phyloP scores from a whole-genome alignment of 352 stramenopile genomes.

The Phytophthora palmivora region DNA sequence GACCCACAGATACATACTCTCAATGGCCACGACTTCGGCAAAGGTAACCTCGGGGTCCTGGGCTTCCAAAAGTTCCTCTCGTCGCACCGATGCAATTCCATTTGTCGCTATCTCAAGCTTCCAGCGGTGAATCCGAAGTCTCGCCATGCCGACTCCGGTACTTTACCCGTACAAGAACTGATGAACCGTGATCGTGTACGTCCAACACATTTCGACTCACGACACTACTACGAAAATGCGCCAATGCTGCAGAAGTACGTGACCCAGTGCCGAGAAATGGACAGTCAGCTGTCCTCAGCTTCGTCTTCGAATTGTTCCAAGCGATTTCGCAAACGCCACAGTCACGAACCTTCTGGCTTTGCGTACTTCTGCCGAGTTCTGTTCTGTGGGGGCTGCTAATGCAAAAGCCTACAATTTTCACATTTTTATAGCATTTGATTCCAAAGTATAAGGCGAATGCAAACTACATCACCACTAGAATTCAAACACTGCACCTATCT shows the following conservation, averaged over 20 bases:
- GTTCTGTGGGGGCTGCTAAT: conserved; percentile 32
- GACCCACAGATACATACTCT: conserved; percentile 94
- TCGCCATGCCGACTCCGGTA: conserved; percentile 75
- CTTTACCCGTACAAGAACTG: conserved; percentile 77
- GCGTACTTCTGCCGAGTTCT: conserved; percentile 32
- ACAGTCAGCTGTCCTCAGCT: conserved; percentile 27
- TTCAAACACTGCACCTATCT: conserved; percentile 12
- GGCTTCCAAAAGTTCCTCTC: conserved; percentile 91
- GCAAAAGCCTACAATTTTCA: conserved; percentile 18
- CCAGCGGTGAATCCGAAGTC: conserved; percentile 84
- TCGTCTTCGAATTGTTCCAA: conserved; percentile 43
- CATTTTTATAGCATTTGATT: conserved; percentile 27
- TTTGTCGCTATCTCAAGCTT: conserved; percentile 88
- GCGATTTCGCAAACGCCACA: conserved; percentile 24
- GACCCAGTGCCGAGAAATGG: conserved; percentile 63
- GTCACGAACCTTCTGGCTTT: conserved; percentile 14
- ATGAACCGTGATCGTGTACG: conserved; percentile 82
- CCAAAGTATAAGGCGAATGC: conserved; percentile 30
- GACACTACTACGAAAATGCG: conserved; percentile 87
- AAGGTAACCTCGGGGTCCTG: conserved; percentile 84
- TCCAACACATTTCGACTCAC: conserved; percentile 81
- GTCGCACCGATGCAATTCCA: conserved; percentile 90
- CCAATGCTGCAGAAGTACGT: conserved; percentile 91
- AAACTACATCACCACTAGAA: conserved; percentile 13
- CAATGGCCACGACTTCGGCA: conserved; percentile 88